Base-by-base conservation (phyloP, 768 basidiomycete genomes). In the Antrodiella citrinella region DNA sequence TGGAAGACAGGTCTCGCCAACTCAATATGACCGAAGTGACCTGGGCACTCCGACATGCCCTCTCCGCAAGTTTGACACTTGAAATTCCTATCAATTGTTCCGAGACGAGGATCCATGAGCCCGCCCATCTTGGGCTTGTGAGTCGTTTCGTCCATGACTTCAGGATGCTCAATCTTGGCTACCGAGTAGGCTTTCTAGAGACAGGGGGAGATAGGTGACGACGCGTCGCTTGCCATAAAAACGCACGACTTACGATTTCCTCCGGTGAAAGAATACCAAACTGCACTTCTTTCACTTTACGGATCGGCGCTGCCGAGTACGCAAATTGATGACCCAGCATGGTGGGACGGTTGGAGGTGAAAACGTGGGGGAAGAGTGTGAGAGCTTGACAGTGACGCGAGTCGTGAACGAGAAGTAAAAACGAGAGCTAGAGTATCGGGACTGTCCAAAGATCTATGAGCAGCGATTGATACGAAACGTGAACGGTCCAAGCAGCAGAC, bases 1-100 rank as follows among this genome's bases (percentile, higher is more conserved):
- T 98, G 95, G 63, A 93, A 98, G 26, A 96, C 91, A n/a, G 95
- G 93, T 59, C 92, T 77, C 41, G 91, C 91, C 62, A 99, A 73
- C 71, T 99, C 96, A 62, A 99, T 91, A 66, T 98, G 94, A 49
- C 96, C 96, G 72, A 99, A 99, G 68, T 98, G 96, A 46, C 96
- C 96, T 22, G 96, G 94, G 72, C 96, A 99, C 66, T 98, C 96
- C 15, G 92, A 86, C 94, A 98, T 97, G n/a, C 94, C 95, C 77
- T 99, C 96, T 57, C 93, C 94, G 67, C 96, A 98, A 23, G 96
- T 98, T 73, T 97, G 93, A 66, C 96, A 99, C 73, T 98, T 98
- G 73, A 95, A 94, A 66, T 94, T 93, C 58, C 92, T 78, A 74
- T 94, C 92, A 60, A 94, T 95, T 23, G 92, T 99, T 35, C 96